phyloP scores from a whole-genome alignment of 2,329 filamentous ascomycete genomes.

The Xylogone sp. region DNA sequence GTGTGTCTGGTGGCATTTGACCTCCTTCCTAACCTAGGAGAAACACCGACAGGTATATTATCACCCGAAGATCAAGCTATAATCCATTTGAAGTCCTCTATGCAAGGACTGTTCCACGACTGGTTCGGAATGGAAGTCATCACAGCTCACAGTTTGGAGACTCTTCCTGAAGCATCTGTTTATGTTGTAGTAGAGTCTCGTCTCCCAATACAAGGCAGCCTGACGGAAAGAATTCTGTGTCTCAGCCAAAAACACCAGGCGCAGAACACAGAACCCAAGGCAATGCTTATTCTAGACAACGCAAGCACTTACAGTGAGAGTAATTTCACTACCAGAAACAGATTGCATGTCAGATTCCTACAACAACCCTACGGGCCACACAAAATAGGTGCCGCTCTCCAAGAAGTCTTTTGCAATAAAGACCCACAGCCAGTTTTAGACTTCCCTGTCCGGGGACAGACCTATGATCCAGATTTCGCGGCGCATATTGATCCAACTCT shows the following conservation, averaged over 20 bases:
- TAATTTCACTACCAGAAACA: neutral
- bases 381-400: neutral
- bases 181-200: neutral
- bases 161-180: neutral
- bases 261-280: neutral
- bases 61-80: slow-evolving; percentile 20
- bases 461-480: neutral
- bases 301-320: neutral
- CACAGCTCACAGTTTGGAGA: neutral
- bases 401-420: neutral
- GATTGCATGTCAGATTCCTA: neutral
- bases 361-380: neutral
- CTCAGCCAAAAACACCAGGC: neutral
- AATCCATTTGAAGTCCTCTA: slow-evolving; percentile 18
- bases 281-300: neutral
- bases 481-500: neutral
- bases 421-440: neutral
- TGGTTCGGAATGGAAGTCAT: slow-evolving; percentile 18
- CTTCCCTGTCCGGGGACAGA: neutral
- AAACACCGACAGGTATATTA: slow-evolving; percentile 26
- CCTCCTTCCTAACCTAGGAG: slow-evolving; percentile 24
- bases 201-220: neutral
- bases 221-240: neutral
- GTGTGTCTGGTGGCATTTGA: slow-evolving; percentile 23
- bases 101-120: neutral